Percentiles rank a stretch among this genome's conserved stretches.
These are phyloP conservation scores for Calonectria hongkongensis DNA, from an alignment of 2,329 filamentous ascomycete genomes.

Conservation along the genomic window DNA sequence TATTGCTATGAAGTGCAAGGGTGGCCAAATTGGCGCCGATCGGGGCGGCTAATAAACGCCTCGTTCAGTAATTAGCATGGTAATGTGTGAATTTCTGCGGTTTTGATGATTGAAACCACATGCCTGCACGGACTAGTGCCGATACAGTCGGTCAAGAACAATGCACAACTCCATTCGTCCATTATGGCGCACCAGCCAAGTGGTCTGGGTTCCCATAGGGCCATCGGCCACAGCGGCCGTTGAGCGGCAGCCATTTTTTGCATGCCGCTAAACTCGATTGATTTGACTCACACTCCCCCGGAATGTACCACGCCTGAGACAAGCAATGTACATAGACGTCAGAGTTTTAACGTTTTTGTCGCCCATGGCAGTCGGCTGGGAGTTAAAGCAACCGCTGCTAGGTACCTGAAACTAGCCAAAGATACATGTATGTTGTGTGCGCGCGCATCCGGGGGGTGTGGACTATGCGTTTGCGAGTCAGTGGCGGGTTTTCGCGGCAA, in stretches of 20 bases:
- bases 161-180: neutral
- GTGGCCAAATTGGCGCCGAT: neutral
- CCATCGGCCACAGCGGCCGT: neutral
- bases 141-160: neutral
- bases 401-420: conserved; percentile 11
- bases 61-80: neutral
- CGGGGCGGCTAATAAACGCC: conserved; percentile 1
- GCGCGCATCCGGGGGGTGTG: neutral
- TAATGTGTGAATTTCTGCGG: too few species aligned
- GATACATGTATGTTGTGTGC: conserved; percentile 18
- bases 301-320: conserved; percentile 14
- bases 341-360: conserved; percentile 27
- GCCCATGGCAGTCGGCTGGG: conserved; percentile 35
- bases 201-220: conserved; percentile 21
- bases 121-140: neutral
- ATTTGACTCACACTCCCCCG: conserved; percentile 11
- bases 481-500: conserved; percentile 54
- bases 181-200: neutral
- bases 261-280: conserved; percentile 21
- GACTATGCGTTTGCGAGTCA: conserved; percentile 48
- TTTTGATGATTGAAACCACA: neutral
- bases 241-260: conserved; percentile 19
- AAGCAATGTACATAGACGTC: neutral
- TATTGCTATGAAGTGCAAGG: neutral
- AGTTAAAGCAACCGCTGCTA: conserved; percentile 38